phyloP scores from a whole-genome alignment of 2,329 filamentous ascomycete species.

The Thermoascus crustaceus region DNA sequence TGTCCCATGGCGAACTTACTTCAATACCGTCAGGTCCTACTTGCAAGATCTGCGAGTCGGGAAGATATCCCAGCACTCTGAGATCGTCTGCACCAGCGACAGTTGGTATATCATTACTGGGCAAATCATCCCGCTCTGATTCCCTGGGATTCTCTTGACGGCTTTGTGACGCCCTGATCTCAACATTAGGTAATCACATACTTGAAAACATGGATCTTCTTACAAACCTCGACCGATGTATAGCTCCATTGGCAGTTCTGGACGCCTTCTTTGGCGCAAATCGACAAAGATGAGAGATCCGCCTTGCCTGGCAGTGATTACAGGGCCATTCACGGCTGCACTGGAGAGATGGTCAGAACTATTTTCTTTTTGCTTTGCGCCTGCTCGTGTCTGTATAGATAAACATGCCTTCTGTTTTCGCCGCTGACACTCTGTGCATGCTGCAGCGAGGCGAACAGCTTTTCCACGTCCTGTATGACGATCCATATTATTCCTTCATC shows the following conservation, averaged over 20 bases:
- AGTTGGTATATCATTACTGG: neutral
- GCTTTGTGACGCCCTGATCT: neutral
- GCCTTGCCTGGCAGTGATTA: conserved; percentile 42
- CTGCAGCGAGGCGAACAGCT: conserved; percentile 11
- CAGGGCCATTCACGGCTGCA: conserved; percentile 46
- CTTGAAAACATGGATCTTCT: neutral
- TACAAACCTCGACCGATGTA: conserved; percentile 10
- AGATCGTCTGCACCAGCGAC: conserved; percentile 8
- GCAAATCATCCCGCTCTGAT: neutral
- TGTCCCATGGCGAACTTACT: neutral
- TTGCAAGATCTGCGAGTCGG: conserved; percentile 3
- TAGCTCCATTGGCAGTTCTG: conserved; percentile 4
- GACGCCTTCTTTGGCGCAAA: conserved; percentile 30
- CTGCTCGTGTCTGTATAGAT: neutral
- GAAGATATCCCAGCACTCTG: conserved; percentile 13
- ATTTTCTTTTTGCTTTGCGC: neutral
- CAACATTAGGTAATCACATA: neutral
- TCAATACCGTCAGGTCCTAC: conserved; percentile 3
- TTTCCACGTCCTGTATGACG: conserved; percentile 4
- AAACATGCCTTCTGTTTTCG: conserved; percentile 42
- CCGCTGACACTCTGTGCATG: conserved; percentile 44
- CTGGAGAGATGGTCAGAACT: conserved; percentile 19
- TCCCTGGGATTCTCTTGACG: neutral
- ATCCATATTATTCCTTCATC: neutral
- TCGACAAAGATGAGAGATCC: conserved; percentile 42